Evolutionary conservation across 2,329 filamentous ascomycete genomes (phyloP), one percentile per base, ranked within the genome.

Genomic region (Calonectria pteridis): DNA sequence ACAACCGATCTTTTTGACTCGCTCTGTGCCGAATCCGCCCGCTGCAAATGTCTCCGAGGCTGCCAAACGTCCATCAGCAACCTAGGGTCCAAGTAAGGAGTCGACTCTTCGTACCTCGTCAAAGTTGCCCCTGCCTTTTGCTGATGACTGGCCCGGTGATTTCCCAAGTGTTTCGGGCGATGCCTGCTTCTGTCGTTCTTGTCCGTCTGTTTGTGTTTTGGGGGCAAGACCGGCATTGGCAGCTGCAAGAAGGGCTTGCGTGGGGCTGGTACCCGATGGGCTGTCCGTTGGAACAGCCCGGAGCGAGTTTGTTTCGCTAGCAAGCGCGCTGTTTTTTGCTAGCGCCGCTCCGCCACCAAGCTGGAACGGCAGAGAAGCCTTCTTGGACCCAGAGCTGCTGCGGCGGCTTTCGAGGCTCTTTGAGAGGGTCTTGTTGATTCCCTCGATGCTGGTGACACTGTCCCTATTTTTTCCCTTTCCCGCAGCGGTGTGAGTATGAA

Each of bases 401-500:
- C 96, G 93, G 67, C 96, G 92, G 84, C 94, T 98, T 83, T 98
- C 96, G 31, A 98, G 90, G 83, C 95, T 98, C 86, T 95, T 97
- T 73, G 93, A 96, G 18, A 96, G 86, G 7, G 93, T 95, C 85
- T 93, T 94, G 80, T 93, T 94, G 64, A 94, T 93, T 29, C 92
- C 93, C 76, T 93, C 93, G 72, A 94, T 93, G 73, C 90, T 91
- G 18, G 89, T 86, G 35, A 89, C 86, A 69, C 87, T 84, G 53
- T 87, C 86, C 14, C 85, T 81, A 28, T 83, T 84, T 80, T 85
- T 86, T 65, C 85, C 87, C 82, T 89, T 89, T 35, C 81, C 83
- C 69, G 83, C 83, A 73, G 86, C 81, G 69, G 85, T 81, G 75
- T 90, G 89, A 4, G 88, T 87, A 76, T 89, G 89, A 79, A 92